These are phyloP conservation scores for Diaporthe caulivora DNA, from an alignment of 2,329 filamentous ascomycete genomes.

Conservation along the genomic window DNA sequence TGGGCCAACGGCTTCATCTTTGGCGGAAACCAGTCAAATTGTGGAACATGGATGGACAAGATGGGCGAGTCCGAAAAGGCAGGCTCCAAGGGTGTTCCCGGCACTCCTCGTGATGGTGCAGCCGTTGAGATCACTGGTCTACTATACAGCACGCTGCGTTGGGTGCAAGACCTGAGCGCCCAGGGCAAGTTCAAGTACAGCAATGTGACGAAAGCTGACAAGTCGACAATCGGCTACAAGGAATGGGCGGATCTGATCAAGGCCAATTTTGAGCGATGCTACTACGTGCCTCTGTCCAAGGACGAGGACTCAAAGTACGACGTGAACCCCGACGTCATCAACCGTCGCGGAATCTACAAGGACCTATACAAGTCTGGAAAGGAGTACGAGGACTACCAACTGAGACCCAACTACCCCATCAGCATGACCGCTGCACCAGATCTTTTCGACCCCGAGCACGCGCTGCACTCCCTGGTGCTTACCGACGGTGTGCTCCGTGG, in stretches of 20 bases:
- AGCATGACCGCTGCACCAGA: conserved; percentile 94
- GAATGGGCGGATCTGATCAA: conserved; percentile 87
- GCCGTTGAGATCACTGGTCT: conserved; percentile 96
- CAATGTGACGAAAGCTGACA: conserved; percentile 76
- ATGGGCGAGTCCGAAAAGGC: conserved; percentile 98
- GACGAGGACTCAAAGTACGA: conserved; percentile 83
- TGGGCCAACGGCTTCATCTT: conserved; percentile 93
- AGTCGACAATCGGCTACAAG: conserved; percentile 73
- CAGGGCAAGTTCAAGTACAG: conserved; percentile 79
- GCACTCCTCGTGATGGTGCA: conserved; percentile 95
- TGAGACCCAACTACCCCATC: conserved; percentile 93
- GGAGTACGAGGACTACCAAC: conserved; percentile 97
- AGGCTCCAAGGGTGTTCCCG: conserved; percentile 91
- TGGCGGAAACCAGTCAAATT: conserved; percentile 94
- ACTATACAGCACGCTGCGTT: conserved; percentile 87
- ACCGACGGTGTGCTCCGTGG: conserved; percentile 86
- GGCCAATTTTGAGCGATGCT: conserved; percentile 90
- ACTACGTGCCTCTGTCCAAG: conserved; percentile 81
- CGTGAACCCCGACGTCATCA: conserved; percentile 82
- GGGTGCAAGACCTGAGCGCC: conserved; percentile 78
- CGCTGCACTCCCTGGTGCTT: conserved; percentile 81
- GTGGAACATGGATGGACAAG: conserved; percentile 99
- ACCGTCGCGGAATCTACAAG: conserved; percentile 97
- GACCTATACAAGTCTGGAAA: conserved; percentile 94
- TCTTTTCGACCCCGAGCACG: conserved; percentile 84